Percentiles rank a stretch among this genome's conserved stretches.
These are phyloP conservation scores for Sclerotinia subarctica DNA, from an alignment of 2,329 filamentous ascomycete species.

Conservation along the genomic window DNA sequence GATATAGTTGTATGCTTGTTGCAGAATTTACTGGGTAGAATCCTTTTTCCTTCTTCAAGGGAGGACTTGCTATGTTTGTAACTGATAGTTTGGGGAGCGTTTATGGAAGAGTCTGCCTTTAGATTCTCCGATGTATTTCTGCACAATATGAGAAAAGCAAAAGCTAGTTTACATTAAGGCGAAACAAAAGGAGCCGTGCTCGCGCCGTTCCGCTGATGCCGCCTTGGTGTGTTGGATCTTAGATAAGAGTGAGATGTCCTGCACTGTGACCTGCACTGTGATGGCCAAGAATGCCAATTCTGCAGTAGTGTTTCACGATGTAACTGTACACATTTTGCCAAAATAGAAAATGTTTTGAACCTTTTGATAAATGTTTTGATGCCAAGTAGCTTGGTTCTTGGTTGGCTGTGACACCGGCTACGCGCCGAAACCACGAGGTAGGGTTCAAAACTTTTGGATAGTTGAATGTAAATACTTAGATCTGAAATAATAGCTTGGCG, in stretches of 20 bases:
- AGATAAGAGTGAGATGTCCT: conserved; percentile 3
- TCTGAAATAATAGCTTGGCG: background rate
- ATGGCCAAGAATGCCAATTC: conserved; percentile 17
- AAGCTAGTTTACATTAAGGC: conserved; percentile 6
- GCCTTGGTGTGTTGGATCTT: background rate
- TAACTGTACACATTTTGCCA: background rate
- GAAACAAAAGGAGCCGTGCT: background rate
- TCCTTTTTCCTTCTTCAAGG: conserved; percentile 13
- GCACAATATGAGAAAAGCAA: conserved; percentile 15
- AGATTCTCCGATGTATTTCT: conserved; percentile 32
- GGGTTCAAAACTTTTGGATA: background rate
- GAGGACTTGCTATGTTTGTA: conserved; percentile 30
- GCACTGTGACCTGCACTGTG: background rate
- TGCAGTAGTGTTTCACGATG: conserved; percentile 11
- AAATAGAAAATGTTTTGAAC: background rate
- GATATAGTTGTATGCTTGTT: conserved; percentile 37
- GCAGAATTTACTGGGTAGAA: conserved; percentile 27
- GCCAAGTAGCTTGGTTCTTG: conserved; percentile 8
- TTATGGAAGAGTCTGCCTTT: conserved; percentile 29
- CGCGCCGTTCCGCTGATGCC: conserved; percentile 5
- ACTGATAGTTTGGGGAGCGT: conserved; percentile 34
- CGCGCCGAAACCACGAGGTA: background rate
- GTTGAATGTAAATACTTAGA: background rate
- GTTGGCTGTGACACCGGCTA: background rate
- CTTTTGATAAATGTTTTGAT: background rate